Evolutionary conservation across 768 basidiomycete species (phyloP).

Genomic region (Termitomyces heimii): DNA sequence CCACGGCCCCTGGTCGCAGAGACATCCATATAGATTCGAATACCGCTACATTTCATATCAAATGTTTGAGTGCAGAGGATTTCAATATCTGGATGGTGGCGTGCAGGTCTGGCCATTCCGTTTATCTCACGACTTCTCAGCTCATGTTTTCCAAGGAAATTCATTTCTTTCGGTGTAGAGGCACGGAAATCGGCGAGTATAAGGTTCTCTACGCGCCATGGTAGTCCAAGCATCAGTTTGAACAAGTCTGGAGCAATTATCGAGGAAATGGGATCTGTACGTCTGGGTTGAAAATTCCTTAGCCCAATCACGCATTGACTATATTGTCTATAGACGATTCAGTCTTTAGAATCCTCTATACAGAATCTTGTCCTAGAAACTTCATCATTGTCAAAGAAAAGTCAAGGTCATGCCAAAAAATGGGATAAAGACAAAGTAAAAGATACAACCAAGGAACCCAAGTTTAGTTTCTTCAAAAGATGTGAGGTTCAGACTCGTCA

Average conservation of each 20-base stretch:
- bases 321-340: constrained; percentile 40
- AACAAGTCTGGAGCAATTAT: constrained; percentile 45
- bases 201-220: constrained; percentile 35
- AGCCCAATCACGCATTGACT: not conserved
- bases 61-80: constrained; percentile 65
- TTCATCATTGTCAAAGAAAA: constrained; percentile 31
- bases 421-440: constrained; percentile 47
- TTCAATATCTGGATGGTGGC: constrained; percentile 71
- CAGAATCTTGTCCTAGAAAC: constrained; percentile 33
- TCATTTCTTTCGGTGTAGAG: constrained; percentile 47
- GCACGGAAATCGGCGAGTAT: constrained; percentile 35
- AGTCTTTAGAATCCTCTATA: constrained; percentile 53
- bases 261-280: constrained; percentile 64
- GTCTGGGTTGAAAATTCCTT: constrained; percentile 16
- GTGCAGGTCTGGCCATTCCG: constrained; percentile 46
- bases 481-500: constrained; percentile 26
- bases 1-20: constrained; percentile 64
- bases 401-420: constrained; percentile 36
- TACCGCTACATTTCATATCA: constrained; percentile 77
- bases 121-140: not conserved
- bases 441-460: constrained; percentile 27
- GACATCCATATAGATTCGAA: constrained; percentile 79
- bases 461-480: constrained; percentile 61
- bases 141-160: constrained; percentile 39
- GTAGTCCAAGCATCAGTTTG: constrained; percentile 29